A percentile compares a stretch with the other conserved stretches of the same genome.
Evolutionary conservation across 306 rosid genomes (phyloP).

Genomic region (Malus sieversii): DNA sequence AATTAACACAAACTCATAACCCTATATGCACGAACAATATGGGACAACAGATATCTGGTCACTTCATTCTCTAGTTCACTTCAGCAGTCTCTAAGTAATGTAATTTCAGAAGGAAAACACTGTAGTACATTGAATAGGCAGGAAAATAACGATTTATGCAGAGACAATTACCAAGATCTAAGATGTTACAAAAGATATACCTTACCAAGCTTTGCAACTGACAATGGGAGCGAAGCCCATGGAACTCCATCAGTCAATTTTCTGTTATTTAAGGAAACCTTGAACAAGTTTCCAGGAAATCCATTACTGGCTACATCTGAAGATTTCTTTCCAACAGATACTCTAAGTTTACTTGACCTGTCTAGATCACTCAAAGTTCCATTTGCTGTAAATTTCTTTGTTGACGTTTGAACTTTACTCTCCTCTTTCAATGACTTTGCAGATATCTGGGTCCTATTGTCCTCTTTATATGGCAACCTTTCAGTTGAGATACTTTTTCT

Average conservation of each 20-base stretch:
- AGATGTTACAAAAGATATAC: slow-evolving; percentile 28
- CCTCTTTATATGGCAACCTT: slow-evolving; percentile 59
- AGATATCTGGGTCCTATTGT: slow-evolving; percentile 39
- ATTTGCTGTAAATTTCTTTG: slow-evolving; percentile 47
- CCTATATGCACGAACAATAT: background rate
- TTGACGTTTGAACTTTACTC: slow-evolving; percentile 37
- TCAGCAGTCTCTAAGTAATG: slow-evolving; percentile 9
- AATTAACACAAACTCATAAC: background rate
- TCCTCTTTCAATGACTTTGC: slow-evolving; percentile 61
- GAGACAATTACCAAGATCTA: slow-evolving; percentile 6
- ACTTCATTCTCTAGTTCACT: background rate
- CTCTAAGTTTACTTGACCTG: slow-evolving; percentile 44
- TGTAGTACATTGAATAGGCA: background rate
- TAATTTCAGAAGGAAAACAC: slow-evolving; percentile 1
- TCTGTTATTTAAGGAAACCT: slow-evolving; percentile 54
- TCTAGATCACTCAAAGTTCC: slow-evolving; percentile 54
- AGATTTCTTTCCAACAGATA: slow-evolving; percentile 55
- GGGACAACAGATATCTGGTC: background rate
- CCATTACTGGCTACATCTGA: slow-evolving; percentile 45
- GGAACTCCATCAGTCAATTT: slow-evolving; percentile 66
- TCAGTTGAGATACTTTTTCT: slow-evolving; percentile 75
- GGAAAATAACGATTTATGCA: background rate
- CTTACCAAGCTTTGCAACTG: slow-evolving; percentile 93
- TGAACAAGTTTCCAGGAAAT: slow-evolving; percentile 66
- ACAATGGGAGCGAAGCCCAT: slow-evolving; percentile 81